Evolutionary conservation across 129 eudicot species (phyloP).

Genomic region (Tagetes erecta): DNA sequence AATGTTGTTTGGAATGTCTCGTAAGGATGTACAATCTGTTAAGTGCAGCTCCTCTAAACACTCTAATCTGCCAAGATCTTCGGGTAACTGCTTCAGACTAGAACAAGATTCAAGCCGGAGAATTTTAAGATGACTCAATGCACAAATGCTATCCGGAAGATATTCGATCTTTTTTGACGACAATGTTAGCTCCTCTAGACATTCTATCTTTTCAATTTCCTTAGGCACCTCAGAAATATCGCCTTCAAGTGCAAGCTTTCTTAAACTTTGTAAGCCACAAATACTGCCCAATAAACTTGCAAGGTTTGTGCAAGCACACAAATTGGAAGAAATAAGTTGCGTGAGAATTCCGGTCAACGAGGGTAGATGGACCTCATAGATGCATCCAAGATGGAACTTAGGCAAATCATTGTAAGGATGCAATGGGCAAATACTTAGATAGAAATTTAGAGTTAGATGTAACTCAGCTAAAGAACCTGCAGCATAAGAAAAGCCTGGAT

Average conservation of each 20-base stretch:
- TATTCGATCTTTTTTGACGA: background rate
- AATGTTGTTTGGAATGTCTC: background rate
- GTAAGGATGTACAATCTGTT: background rate
- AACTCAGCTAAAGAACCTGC: constrained; percentile 10
- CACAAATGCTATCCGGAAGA: constrained; percentile 16
- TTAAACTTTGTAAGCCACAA: constrained; percentile 9
- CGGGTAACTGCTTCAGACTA: constrained; percentile 14
- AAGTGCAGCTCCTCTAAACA: background rate
- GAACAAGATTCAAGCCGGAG: background rate
- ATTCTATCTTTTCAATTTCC: constrained; percentile 5
- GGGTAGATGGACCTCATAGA: background rate
- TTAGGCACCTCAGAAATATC: constrained; percentile 2
- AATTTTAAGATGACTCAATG: background rate
- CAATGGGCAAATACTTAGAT: background rate
- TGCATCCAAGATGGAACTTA: background rate
- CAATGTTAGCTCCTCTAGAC: constrained; percentile 11
- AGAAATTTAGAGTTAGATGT: background rate
- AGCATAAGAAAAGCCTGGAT: background rate
- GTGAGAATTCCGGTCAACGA: background rate
- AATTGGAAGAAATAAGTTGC: constrained; percentile 3
- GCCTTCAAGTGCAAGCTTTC: constrained; percentile 14
- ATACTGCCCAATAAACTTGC: background rate
- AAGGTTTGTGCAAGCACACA: constrained; percentile 13
- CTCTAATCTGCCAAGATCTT: constrained; percentile 11
- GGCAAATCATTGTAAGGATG: background rate